These are phyloP conservation scores for Stagonosporopsis chrysanthemi DNA, from an alignment of 2,329 filamentous ascomycete genomes.

Conservation along the genomic window DNA sequence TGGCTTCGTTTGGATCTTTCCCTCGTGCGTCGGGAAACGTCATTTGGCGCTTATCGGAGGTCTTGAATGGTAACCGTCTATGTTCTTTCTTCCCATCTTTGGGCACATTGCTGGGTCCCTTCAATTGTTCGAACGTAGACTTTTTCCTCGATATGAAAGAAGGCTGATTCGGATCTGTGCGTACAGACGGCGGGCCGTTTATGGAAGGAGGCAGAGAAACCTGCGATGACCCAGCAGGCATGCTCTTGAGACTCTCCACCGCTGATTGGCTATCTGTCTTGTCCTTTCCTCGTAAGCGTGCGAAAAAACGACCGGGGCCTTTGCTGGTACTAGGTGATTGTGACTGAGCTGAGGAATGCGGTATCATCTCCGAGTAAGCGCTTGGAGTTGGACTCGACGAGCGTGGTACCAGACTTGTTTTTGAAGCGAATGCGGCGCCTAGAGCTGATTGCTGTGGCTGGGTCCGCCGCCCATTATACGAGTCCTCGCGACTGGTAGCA, in stretches of 20 bases:
- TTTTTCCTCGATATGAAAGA: constrained; percentile 38
- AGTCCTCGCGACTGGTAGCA: constrained; percentile 78
- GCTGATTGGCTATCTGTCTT: constrained; percentile 54
- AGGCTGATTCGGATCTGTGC: constrained; percentile 41
- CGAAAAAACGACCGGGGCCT: constrained; percentile 60
- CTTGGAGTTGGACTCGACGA: constrained; percentile 85
- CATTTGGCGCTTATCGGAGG: constrained; percentile 42
- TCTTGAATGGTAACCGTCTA: constrained; percentile 61
- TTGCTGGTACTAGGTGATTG: constrained; percentile 64
- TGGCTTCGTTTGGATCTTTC: constrained; percentile 56
- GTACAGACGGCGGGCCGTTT: constrained; percentile 36
- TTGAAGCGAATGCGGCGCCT: constrained; percentile 59
- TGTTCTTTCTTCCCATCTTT: constrained; percentile 43
- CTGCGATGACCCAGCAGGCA: constrained; percentile 48
- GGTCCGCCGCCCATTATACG: constrained; percentile 55
- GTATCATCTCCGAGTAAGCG: constrained; percentile 66
- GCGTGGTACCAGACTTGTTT: constrained; percentile 63
- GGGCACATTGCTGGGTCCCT: constrained; percentile 27
- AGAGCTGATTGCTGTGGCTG: constrained; percentile 57
- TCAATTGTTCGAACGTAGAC: constrained; percentile 27
- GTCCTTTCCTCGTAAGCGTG: constrained; percentile 60
- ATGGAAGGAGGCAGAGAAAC: constrained; percentile 50
- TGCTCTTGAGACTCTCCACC: constrained; percentile 50
- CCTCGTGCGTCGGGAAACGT: constrained; percentile 36
- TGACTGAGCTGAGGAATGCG: constrained; percentile 55